Conservation (phyloP, 148 eudicot genomes). For the Diospyros kaki region DNA sequence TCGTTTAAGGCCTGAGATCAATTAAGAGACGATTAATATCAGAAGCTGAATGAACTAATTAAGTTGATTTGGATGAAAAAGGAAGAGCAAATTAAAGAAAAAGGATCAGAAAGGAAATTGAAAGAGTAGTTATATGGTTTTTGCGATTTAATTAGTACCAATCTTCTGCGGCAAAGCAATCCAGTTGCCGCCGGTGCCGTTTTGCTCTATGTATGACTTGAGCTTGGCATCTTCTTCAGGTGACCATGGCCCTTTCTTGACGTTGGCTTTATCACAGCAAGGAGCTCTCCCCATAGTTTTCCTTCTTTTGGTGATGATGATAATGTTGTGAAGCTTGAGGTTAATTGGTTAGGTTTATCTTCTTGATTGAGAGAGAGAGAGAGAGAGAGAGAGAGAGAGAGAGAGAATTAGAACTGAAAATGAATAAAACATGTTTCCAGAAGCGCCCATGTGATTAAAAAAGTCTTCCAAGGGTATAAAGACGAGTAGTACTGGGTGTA, state of each 20-base stretch:
- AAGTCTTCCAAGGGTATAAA: constrained; percentile 13
- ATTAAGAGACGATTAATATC: not conserved
- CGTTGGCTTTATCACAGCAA: constrained; percentile 66
- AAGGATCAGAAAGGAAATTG: not conserved
- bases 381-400: no score
- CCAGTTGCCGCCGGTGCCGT: constrained; percentile 67
- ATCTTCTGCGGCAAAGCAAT: constrained; percentile 68
- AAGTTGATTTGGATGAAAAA: not conserved
- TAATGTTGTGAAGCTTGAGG: not conserved
- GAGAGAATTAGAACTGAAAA: constrained; percentile 24
- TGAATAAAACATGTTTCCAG: constrained; percentile 25
- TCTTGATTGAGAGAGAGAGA: constrained; percentile 13
- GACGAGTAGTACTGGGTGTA: constrained; percentile 7
- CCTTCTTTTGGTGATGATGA: no score
- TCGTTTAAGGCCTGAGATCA: constrained; percentile 66
- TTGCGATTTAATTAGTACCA: constrained; percentile 24
- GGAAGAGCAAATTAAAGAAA: not conserved
- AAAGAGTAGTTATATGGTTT: not conserved
- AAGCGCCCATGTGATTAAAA: constrained; percentile 16
- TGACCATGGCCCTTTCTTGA: constrained; percentile 70
- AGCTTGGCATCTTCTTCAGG: constrained; percentile 65
- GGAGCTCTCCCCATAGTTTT: constrained; percentile 69
- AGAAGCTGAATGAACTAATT: not conserved
- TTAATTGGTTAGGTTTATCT: not conserved
- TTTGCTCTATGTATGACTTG: constrained; percentile 52